phyloP scores from a whole-genome alignment of 169 alveolate species.

The Ichthyophthirius multifiliis region DNA sequence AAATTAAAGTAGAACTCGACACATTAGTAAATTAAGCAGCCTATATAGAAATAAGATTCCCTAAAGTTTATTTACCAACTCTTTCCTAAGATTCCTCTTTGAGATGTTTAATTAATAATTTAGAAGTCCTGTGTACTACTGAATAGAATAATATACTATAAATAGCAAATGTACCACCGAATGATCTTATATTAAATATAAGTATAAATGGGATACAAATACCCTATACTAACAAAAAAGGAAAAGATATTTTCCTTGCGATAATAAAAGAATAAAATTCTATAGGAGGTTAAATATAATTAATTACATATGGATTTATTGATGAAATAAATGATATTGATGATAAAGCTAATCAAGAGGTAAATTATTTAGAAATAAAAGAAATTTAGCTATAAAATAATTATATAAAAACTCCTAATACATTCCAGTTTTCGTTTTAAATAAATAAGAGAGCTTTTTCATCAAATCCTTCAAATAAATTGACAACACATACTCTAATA shows the following conservation, averaged over 20 bases:
- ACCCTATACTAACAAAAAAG: not conserved
- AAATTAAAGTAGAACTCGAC: not conserved
- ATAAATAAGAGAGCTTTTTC: too few species aligned
- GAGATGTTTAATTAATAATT: not conserved
- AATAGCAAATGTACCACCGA: not conserved
- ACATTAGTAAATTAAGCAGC: not conserved
- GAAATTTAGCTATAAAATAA: not conserved
- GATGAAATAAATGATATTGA: not conserved
- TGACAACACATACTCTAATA: not conserved
- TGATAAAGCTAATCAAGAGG: not conserved
- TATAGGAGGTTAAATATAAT: not conserved
- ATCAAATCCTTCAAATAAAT: not conserved
- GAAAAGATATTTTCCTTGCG: not conserved
- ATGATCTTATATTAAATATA: not conserved
- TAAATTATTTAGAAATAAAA: not conserved
- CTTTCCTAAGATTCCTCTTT: not conserved
- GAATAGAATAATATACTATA: not conserved
- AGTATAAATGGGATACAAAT: not conserved
- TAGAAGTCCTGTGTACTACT: not conserved
- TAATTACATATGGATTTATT: too few species aligned
- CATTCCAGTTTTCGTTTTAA: not conserved
- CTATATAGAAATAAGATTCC: not conserved
- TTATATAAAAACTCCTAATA: not conserved
- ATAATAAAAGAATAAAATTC: not conserved
- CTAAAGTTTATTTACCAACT: not conserved